These are phyloP conservation scores for Hsuehochloa calcarea DNA, from an alignment of 176 grass and related monocot species.

Conservation along the genomic window DNA sequence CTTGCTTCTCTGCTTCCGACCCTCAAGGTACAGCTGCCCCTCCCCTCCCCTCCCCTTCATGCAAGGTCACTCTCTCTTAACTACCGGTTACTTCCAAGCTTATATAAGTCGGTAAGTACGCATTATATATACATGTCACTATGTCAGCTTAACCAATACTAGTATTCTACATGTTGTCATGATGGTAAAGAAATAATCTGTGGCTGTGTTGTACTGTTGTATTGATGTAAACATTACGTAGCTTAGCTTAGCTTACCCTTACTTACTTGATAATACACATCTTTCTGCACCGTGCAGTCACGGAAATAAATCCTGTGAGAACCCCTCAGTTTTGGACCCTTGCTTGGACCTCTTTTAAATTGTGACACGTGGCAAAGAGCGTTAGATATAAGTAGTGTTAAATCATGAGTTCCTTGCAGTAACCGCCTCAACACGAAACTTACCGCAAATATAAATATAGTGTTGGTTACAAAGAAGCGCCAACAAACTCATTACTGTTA, in stretches of 20 bases:
- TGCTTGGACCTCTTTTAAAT: constrained; percentile 4
- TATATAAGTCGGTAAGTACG: background rate
- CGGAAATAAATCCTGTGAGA: background rate
- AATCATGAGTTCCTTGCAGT: background rate
- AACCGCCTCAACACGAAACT: background rate
- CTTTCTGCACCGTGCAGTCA: background rate
- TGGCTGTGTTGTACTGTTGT: background rate
- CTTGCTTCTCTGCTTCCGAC: constrained; percentile 41
- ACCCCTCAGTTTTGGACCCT: background rate
- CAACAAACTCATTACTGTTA: background rate
- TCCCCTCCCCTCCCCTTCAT: background rate
- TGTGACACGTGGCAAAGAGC: background rate
- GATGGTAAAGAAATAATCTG: background rate
- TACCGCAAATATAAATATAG: background rate
- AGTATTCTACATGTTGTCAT: background rate
- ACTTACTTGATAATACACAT: background rate
- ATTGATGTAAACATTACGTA: background rate
- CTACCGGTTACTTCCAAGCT: background rate
- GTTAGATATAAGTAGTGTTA: background rate
- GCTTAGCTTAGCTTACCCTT: background rate
- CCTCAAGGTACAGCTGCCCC: constrained; percentile 22
- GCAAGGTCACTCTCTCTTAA: background rate
- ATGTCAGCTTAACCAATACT: background rate
- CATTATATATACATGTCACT: background rate
- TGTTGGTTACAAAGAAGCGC: background rate